Base-by-base conservation (phyloP, 345 rosid genomes). In the Stellera chamaejasme region DNA sequence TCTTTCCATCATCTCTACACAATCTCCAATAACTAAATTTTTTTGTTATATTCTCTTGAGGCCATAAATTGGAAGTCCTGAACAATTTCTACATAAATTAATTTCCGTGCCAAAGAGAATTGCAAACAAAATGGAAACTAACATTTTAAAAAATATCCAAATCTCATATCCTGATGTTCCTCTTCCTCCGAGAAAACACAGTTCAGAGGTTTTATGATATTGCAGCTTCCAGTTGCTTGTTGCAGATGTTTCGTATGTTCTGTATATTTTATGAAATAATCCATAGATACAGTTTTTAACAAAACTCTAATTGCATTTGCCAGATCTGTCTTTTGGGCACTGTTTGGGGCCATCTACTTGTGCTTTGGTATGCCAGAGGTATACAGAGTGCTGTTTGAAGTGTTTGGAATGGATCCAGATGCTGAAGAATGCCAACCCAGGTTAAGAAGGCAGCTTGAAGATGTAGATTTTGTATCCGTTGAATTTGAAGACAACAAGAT, bases 351-450 rank as follows among this genome's bases (percentile, higher is more conserved):
- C 23, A 88, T 88, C 66, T 93, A 88, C 71, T 62, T 93, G 36
- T 93, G 97, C 61, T 93, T 82, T 64, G 99, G 97, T 44, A 77
- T 93, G 89, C 99, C 97, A 16, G 97, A 93, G 75, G 99, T 93
- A 52, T 93, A 86, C 58, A 89, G 91, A 23, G 79, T 87, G 42
- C 94, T 93, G 52, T 93, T 93, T 56, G 96, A 93, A 74, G 99
- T 93, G 12, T 89, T 93, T 58, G 99, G 91, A 63, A 84, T 93
- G 99, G 99, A 93, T 55, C 97, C 95, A 39, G 97, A 89, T 13
- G 87, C 87, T 6, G 95, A 89, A 39, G 97, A 89, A 4, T 88
- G 94, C 73, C 94, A 89, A 45, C 99, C 99, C 50, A 85, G 79
- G 57, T 64, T 84, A 27, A 82, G 99, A 59, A 85, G 99, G 65